Conservation (phyloP, 2,329 filamentous ascomycete genomes). For the Calonectria ilicicola region DNA sequence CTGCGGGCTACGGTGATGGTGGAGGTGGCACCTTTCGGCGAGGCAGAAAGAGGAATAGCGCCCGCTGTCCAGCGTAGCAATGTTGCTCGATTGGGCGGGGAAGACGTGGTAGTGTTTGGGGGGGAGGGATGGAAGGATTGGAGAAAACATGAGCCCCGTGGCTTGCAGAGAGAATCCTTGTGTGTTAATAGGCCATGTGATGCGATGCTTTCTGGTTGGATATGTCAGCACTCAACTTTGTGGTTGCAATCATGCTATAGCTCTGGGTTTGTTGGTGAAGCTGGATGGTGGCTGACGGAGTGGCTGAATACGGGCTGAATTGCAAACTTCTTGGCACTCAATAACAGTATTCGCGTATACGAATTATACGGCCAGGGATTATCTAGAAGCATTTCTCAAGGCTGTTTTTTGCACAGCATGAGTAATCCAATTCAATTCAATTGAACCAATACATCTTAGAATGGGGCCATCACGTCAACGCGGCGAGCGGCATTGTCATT, state of each 20-base stretch:
- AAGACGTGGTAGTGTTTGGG: not conserved
- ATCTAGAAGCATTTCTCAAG: not conserved
- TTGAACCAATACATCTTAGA: not conserved
- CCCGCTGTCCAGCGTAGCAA: not conserved
- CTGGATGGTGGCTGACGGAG: no score
- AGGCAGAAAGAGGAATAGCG: conserved; percentile 37
- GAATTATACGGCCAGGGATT: not conserved
- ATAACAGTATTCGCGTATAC: no score
- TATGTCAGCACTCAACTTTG: not conserved
- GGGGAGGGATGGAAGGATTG: not conserved
- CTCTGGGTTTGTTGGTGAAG: not conserved
- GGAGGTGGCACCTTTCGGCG: conserved; percentile 25
- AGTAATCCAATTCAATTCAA: not conserved
- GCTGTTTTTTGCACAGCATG: not conserved
- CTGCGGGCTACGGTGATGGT: not conserved
- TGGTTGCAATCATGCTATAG: not conserved
- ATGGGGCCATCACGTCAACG: not conserved
- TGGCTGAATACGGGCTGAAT: no score
- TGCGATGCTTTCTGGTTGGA: not conserved
- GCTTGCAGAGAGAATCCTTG: not conserved
- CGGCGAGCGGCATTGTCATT: not conserved
- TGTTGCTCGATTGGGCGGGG: not conserved
- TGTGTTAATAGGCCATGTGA: not conserved
- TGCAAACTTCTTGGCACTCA: not conserved
- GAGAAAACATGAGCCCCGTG: not conserved